phyloP scores from a whole-genome alignment of 805 yeast genomes.

The Saccharomycopsis sp. region DNA sequence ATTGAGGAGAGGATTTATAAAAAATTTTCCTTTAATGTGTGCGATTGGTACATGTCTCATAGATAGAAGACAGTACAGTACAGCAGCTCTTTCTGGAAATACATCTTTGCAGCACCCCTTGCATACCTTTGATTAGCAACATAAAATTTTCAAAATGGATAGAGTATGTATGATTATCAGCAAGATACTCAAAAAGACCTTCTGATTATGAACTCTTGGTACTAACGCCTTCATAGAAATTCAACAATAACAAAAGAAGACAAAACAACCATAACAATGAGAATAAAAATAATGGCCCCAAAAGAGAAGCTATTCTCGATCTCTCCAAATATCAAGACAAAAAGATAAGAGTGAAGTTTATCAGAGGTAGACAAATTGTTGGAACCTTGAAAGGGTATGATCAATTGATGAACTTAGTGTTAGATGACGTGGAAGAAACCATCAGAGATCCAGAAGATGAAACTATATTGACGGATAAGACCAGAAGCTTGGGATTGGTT shows the following conservation, averaged over 20 bases:
- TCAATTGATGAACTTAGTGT: constrained; percentile 71
- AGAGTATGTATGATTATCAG: neutral
- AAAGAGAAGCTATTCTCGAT: constrained; percentile 84
- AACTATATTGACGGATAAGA: constrained; percentile 43
- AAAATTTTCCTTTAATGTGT: neutral
- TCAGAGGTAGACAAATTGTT: constrained; percentile 78
- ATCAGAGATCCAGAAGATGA: constrained; percentile 64
- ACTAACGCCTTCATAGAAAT: neutral
- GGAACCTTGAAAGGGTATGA: constrained; percentile 83
- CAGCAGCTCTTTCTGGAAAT: too few species aligned
- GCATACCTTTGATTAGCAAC: too few species aligned
- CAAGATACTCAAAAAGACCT: neutral
- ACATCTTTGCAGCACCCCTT: too few species aligned
- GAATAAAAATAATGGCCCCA: constrained; percentile 61
- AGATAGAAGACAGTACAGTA: too few species aligned
- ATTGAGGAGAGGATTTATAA: neutral
- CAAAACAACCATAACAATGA: constrained; percentile 23
- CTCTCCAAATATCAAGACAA: constrained; percentile 70
- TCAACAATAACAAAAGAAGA: constrained; percentile 15
- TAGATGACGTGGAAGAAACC: constrained; percentile 64
- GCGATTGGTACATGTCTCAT: too few species aligned
- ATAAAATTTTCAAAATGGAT: neutral
- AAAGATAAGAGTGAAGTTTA: constrained; percentile 66
- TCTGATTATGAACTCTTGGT: too few species aligned
- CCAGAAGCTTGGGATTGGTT: constrained; percentile 67